Evolutionary conservation across 345 rosid genomes (phyloP), one percentile per base, ranked within the genome.

Genomic region (Citrus australasica): DNA sequence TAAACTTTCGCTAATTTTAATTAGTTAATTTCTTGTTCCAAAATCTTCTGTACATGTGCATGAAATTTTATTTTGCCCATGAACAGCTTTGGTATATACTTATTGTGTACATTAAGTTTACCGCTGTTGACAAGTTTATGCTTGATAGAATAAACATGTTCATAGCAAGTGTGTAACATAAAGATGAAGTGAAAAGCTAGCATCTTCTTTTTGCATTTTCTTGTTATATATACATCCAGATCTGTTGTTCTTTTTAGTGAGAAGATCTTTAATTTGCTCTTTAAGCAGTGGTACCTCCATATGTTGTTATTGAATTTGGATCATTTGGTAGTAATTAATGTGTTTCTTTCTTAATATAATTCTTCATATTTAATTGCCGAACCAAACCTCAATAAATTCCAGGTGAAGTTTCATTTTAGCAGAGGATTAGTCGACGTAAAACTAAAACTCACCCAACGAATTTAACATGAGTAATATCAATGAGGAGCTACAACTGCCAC

Each of bases 21-120:
- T 61, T 61, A 40, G 22, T 73, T 28, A 59, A 73, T 73, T 58
- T 56, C 76, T 72, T 56, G 28, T 37, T 25, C 37, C 24, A 58
- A 42, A 73, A 42, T 74, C 77, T 27, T 74, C 72, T 42, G 11
- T 40, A 37, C 72, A 24, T 69, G 72, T 25, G 58, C 33, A 42
- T 69, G 27, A 9, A 35, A 66, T 66, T 35, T 6, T 66, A 22
- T 64, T 32, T 64, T 64, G 11, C 68, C 24, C 24, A 30, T 64
- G 67, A 63, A 30, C 67, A 63, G 67, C 38, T 63, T 13, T 46
- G 5, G 2, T 28, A 63, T 2, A 3, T 22, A 59, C 27, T 17
- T 5, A 0, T 63, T 63, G 37, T 28, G 67, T 65, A 32, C 40
- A 33, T 65, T 10, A 17, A 65, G 21, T 33, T 65, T 32, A 5